Evolutionary conservation across 257 asterid species (phyloP), one percentile per base, ranked within the genome.

Genomic region (Capsicum chinense): DNA sequence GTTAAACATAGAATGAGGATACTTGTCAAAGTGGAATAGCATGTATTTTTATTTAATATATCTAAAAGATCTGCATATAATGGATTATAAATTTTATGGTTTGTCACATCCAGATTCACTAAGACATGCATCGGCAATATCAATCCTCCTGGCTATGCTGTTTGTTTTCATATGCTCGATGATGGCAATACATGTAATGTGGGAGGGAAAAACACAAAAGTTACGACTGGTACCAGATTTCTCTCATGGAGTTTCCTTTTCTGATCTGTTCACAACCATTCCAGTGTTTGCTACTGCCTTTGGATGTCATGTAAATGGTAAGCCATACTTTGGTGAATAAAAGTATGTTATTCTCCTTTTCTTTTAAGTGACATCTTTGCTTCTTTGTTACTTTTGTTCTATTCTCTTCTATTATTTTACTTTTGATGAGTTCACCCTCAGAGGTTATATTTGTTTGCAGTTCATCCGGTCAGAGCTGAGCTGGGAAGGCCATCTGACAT

Each of bases 391-490:
- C 10, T 50, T 11, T 11, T 7, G 70, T 68, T 21, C 3, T 21
- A 52, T 60, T 70, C 64, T 11, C 15, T 48, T 56, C 26, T 9
- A 69, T n/a, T n/a, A 9, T n/a, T 71, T 71, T 10, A 47, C 79
- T 47, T 63, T 11, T 63, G 69, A 21, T 63, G 70, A 63, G 70
- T 63, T 63, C 17, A 63, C 42, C 26, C 56, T 19, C 14, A 9
- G 71, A 19, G 47, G 33, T 79, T 81, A 39, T 39, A 57, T 54
- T 69, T n/a, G 17, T 69, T 47, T 87, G 90, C 97, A 97, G 99
- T 95, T 87, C 99, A 97, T 90, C 99, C 99, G 1, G 88, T 93
- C n/a, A 93, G 99, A 89, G 97, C 98, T 11, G 99, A 97, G 92
- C 93, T 95, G 5, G 95, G 93, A 16, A 92, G 93, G 84, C 97